These are phyloP conservation scores for Aspergillus bertholletiae DNA, from an alignment of 495 filamentous ascomycete genomes.

Conservation along the genomic window DNA sequence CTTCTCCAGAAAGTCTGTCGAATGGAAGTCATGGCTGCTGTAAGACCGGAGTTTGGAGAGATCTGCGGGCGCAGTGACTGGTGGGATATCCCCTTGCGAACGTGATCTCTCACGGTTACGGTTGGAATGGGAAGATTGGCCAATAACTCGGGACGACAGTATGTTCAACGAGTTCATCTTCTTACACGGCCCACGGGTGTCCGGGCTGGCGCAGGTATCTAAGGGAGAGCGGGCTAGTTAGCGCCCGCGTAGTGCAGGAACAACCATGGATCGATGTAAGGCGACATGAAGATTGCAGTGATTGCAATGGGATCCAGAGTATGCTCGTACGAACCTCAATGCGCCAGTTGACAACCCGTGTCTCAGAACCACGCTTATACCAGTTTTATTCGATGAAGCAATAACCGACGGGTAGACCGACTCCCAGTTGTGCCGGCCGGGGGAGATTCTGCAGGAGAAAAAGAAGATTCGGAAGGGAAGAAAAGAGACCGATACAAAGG, in stretches of 20 bases:
- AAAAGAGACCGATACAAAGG: background rate
- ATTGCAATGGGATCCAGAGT: background rate
- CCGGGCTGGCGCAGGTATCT: conserved; percentile 38
- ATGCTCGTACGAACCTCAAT: conserved; percentile 34
- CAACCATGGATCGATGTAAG: background rate
- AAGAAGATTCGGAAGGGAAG: conserved; percentile 13
- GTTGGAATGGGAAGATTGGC: conserved; percentile 50
- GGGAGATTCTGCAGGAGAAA: conserved; percentile 11
- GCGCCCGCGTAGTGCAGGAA: conserved; percentile 10
- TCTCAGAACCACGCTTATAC: conserved; percentile 31
- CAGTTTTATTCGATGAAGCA: conserved; percentile 13
- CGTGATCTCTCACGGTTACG: conserved; percentile 58
- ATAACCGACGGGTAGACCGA: conserved; percentile 5
- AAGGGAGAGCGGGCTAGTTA: conserved; percentile 21
- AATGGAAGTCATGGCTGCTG: conserved; percentile 38
- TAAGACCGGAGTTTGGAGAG: conserved; percentile 47
- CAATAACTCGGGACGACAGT: conserved; percentile 81
- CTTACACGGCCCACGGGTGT: conserved; percentile 53
- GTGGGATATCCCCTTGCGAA: conserved; percentile 55
- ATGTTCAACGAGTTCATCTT: conserved; percentile 99
- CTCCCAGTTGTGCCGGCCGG: background rate
- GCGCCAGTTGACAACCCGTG: conserved; percentile 44
- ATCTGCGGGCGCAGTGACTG: conserved; percentile 39
- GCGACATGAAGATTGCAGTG: background rate
- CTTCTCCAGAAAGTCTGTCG: conserved; percentile 29